These are phyloP conservation scores for Limtongia smithiae DNA, from an alignment of 805 yeast genomes.

Conservation along the genomic window DNA sequence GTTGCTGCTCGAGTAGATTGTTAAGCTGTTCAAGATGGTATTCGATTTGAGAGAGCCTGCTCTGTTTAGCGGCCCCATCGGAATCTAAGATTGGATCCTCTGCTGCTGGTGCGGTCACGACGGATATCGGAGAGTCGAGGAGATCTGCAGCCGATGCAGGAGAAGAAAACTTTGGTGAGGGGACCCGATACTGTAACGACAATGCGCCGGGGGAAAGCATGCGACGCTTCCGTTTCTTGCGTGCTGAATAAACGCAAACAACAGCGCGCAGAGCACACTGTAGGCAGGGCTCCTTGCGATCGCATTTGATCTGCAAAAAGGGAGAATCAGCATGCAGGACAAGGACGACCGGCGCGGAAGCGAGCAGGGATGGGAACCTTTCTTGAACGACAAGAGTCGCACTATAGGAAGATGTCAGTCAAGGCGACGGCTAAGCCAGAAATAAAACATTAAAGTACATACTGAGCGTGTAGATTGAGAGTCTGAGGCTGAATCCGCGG, in stretches of 20 bases:
- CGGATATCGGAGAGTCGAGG: not conserved
- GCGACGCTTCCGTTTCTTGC: slow-evolving; percentile 23
- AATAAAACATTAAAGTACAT: too few relatives aligned
- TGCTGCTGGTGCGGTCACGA: too few relatives aligned
- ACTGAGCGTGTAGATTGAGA: too few relatives aligned
- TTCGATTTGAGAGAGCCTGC: slow-evolving; percentile 10
- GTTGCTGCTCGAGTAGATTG: slow-evolving; percentile 12
- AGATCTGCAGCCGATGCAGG: not conserved
- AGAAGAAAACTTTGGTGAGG: not conserved
- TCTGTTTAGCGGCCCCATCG: not conserved
- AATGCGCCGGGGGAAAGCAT: too few relatives aligned
- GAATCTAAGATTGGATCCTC: not conserved
- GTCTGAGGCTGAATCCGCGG: too few relatives aligned
- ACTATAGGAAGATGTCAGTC: not conserved
- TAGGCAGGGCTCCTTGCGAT: slow-evolving; percentile 23
- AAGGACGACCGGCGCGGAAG: not conserved
- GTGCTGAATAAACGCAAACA: slow-evolving; percentile 21
- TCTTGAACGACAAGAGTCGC: slow-evolving; percentile 24
- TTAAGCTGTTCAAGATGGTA: slow-evolving; percentile 18
- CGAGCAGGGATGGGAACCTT: not conserved
- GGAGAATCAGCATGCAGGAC: not conserved
- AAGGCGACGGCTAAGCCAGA: not conserved
- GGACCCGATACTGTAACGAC: too few relatives aligned
- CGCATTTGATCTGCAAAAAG: slow-evolving; percentile 16
- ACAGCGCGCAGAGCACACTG: slow-evolving; percentile 23